Evolutionary conservation across 495 filamentous ascomycete species (phyloP).

Genomic region (Recurvomyces mirabilis): DNA sequence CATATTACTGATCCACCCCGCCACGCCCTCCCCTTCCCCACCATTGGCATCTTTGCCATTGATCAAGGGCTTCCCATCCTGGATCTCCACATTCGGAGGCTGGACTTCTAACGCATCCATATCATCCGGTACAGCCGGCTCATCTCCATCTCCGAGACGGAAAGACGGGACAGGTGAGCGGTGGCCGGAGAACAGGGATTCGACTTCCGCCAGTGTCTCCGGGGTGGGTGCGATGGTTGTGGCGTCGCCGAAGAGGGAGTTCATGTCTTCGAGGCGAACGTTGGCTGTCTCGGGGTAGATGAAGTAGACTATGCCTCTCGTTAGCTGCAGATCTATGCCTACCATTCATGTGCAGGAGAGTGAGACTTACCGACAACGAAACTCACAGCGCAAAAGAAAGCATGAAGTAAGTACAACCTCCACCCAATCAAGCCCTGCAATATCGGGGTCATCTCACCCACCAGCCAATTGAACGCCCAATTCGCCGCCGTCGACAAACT

Average conservation of each 20-base stretch:
- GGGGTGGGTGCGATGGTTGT: conserved; percentile 67
- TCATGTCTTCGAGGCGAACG: conserved; percentile 93
- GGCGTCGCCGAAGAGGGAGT: conserved; percentile 78
- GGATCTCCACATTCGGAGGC: conserved; percentile 44
- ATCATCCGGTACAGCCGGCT: conserved; percentile 51
- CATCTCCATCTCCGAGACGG: conserved; percentile 51
- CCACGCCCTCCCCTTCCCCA: conserved; percentile 42
- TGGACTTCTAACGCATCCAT: conserved; percentile 67
- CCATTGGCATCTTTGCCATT: conserved; percentile 22
- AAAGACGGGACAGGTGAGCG: conserved; percentile 69
- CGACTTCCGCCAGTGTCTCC: conserved; percentile 55
- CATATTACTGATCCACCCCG: conserved; percentile 61
- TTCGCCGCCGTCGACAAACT: conserved; percentile 93
- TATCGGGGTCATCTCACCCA: conserved; percentile 87
- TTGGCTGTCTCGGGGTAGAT: conserved; percentile 94
- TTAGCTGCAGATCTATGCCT: too few relatives aligned
- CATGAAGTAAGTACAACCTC: conserved; percentile 88
- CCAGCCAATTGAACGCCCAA: conserved; percentile 98
- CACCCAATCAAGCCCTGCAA: conserved; percentile 83
- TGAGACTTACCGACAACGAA: conserved; percentile 83
- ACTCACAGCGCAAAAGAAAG: conserved; percentile 92
- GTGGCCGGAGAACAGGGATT: conserved; percentile 55
- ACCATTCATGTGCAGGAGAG: too few relatives aligned
- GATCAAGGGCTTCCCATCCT: conserved; percentile 39
- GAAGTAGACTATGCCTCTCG: conserved; percentile 69